Base-by-base conservation (phyloP, 306 rosid species). In the Glycine tomentella region DNA sequence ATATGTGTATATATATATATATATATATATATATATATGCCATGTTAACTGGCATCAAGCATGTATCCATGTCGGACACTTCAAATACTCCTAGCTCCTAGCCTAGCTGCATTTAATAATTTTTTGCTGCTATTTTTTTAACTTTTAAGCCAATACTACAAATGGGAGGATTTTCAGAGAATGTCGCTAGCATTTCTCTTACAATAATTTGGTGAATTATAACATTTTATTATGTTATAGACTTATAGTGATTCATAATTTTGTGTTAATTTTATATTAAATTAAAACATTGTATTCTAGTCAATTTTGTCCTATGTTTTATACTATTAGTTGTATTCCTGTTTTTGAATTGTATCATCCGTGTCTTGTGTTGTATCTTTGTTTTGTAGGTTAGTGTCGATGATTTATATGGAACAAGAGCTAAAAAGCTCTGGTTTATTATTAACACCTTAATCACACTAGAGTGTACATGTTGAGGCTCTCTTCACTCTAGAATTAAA, bases 371-470 rank as follows among this genome's bases (percentile, higher is more conserved):
- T 36, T 36, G 45, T 36, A 64, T 13, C 20, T 36, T 34, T 38
- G 45, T 48, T 38, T 36, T 36, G 20, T 64, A 34, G 17, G 69
- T 64, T 12, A 7, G 46, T 36, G 48, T 40, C 25, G n/a, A 25
- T 15, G 77, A 52, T 34, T 82, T 52, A 57, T 58, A 59, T 75
- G 74, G 20, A 25, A 71, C 75, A 61, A n/a, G 6, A 73, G 77
- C 53, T 68, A 58, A 68, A 80, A 76, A 64, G 34, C 10, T 33
- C 34, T 56, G 70, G 62, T 59, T 81, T 83, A 65, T 31, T 72
- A 46, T 73, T 72, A 59, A 46, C 59, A 72, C 70, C 31, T 1
- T 40, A 7, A 8, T 76, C 65, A 31, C 53, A 15, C 74, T 67
- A 31, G 79, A 70, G 80, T 62, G 10, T 71, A 70, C 72, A 62